A percentile compares a stretch with the other conserved stretches of the same genome.
Evolutionary conservation across 1,139 yeast species (phyloP).

Genomic region (Petasospora fabianii): DNA sequence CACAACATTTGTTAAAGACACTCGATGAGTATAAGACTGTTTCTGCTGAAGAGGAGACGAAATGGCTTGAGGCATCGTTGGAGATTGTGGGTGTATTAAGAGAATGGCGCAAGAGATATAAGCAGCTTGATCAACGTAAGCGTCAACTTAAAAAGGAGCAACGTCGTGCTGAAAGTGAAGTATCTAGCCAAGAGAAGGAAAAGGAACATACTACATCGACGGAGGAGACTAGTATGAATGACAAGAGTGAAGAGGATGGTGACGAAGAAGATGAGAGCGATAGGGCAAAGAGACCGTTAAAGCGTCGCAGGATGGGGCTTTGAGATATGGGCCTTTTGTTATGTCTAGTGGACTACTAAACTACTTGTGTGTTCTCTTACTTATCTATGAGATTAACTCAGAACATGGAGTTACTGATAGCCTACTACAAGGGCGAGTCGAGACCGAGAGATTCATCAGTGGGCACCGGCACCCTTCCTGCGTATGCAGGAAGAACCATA

Average conservation of each 20-base stretch:
- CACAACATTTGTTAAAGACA: no score
- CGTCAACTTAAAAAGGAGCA: slow-evolving; percentile 20
- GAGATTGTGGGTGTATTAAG: slow-evolving; percentile 14
- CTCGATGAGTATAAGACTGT: slow-evolving; percentile 6
- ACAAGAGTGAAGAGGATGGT: slow-evolving; percentile 10
- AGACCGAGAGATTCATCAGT: no score
- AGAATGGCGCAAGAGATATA: slow-evolving; percentile 20
- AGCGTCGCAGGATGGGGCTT: slow-evolving; percentile 8
- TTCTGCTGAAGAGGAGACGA: slow-evolving; percentile 7
- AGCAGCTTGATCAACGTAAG: slow-evolving; percentile 21
- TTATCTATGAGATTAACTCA: no score
- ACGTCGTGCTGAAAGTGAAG: background rate
- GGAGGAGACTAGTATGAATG: slow-evolving; percentile 6
- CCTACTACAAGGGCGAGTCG: no score
- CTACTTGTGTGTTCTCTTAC: no score
- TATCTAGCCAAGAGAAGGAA: background rate
- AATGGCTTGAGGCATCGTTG: slow-evolving; percentile 17
- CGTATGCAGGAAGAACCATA: no score
- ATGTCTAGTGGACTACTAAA: background rate
- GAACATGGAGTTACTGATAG: no score
- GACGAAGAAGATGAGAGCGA: no score
- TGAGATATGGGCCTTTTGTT: background rate
- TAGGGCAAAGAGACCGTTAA: slow-evolving; percentile 1
- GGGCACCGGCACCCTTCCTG: no score
- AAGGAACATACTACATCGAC: slow-evolving; percentile 5